Evolutionary conservation across 345 rosid genomes (phyloP), one percentile per base, ranked within the genome.

Genomic region (Pistacia atlantica): DNA sequence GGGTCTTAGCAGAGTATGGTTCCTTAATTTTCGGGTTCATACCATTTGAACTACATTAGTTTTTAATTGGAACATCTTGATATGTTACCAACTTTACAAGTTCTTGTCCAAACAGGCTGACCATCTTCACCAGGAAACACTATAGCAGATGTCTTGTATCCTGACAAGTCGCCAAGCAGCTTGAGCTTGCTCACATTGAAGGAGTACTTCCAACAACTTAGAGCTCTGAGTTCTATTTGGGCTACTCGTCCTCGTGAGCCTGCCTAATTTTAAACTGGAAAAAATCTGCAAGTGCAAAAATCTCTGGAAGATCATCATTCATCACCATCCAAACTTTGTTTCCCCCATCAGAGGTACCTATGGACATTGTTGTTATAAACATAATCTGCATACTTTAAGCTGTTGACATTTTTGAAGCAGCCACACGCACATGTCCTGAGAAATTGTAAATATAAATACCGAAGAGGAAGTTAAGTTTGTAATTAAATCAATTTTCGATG

Each of bases 141-240:
- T 96, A 83, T 95, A 83, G 78, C 98, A 92, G 77, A 93, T 93
- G 97, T 86, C 84, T 71, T 75, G 86, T 67, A 84, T 90, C 83
- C 84, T 96, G 59, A 92, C 97, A 69, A 83, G 80, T 38, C 85
- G 87, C n/a, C 98, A 93, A 78, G 91, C 93, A 6, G 98, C 97
- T 80, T 84, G 91, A 51, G 97, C 9, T 86, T 96, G 76, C 89
- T 92, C 59, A 92, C 93, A 11, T 79, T 92, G 78, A 97, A 97
- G 14, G 97, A 96, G 84, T 93, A 93, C 85, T 89, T 88, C 71
- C 91, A 91, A 67, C 89, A 95, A 51, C 91, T 91, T 37, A 85
- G 93, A 67, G 90, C 84, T 74, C 74, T 93, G 73, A 96, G 97
- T 77, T 77, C 88, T 42, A 75, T 88, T 38, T 93, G 95, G 95